phyloP scores from a whole-genome alignment of 768 basidiomycete species.

The Rhizopogon sp. region DNA sequence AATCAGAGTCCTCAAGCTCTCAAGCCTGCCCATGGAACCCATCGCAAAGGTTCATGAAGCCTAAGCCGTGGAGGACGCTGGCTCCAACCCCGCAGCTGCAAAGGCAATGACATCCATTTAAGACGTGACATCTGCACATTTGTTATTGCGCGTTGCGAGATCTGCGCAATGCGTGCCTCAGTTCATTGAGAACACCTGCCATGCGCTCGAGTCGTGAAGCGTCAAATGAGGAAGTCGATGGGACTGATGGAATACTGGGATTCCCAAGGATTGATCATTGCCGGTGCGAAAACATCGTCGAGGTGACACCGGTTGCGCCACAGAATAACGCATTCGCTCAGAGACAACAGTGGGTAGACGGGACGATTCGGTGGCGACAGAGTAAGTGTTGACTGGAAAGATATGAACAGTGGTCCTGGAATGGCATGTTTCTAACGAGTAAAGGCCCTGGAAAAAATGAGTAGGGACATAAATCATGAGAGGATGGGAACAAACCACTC shows the following conservation, averaged over 20 bases:
- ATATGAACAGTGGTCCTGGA: not conserved
- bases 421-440: not conserved
- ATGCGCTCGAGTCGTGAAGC: not conserved
- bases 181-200: too few relatives aligned
- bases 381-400: not conserved
- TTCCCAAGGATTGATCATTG: not conserved
- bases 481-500: not conserved
- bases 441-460: not conserved
- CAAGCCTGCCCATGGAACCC: too few relatives aligned
- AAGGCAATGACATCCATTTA: too few relatives aligned
- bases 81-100: too few relatives aligned
- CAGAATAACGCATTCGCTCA: not conserved
- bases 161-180: too few relatives aligned
- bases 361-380: not conserved
- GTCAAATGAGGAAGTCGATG: not conserved
- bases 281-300: not conserved
- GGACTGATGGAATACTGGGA: not conserved
- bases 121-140: too few relatives aligned
- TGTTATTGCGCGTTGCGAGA: too few relatives aligned
- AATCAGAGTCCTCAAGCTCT: too few relatives aligned
- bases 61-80: too few relatives aligned
- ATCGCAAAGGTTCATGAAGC: too few relatives aligned
- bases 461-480: not conserved
- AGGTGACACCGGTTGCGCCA: not conserved
- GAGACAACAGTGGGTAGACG: not conserved